These are phyloP conservation scores for Diutina neorugosa DNA, from an alignment of 1,139 yeast species.

Conservation along the genomic window DNA sequence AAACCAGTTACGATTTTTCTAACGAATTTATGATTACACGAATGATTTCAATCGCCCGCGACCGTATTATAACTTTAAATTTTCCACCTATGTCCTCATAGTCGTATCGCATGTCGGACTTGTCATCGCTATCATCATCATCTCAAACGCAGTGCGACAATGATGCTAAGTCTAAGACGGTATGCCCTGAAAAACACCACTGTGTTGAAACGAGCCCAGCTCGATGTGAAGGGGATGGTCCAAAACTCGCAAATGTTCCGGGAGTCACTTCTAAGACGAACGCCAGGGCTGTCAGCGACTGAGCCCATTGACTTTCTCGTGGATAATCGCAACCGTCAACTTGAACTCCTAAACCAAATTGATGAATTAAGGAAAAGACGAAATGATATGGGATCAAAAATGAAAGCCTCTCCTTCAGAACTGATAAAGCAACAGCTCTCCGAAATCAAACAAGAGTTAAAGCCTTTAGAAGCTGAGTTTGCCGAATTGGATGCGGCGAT, in stretches of 20 bases:
- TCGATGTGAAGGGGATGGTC: constrained; percentile 37
- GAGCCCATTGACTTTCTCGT: constrained; percentile 19
- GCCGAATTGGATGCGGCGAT: constrained; percentile 18
- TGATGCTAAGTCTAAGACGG: not conserved
- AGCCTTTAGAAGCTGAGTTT: constrained; percentile 22
- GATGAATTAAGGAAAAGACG: constrained; percentile 12
- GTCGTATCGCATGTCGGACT: not conserved
- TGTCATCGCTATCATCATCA: not conserved
- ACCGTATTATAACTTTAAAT: no score
- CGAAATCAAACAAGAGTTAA: constrained; percentile 22
- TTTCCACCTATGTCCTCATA: not conserved
- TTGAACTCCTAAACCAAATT: constrained; percentile 12
- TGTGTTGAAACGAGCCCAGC: constrained; percentile 25
- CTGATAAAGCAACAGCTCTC: constrained; percentile 18
- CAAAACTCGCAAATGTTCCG: constrained; percentile 24
- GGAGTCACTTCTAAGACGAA: constrained; percentile 36
- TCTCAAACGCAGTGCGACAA: not conserved
- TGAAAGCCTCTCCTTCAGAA: constrained; percentile 9
- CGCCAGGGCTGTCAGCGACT: constrained; percentile 12
- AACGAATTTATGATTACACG: not conserved
- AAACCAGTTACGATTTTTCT: not conserved
- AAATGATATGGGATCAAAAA: constrained; percentile 16
- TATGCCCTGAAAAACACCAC: constrained; percentile 9
- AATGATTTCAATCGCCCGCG: no score
- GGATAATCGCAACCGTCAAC: constrained; percentile 7